These are phyloP conservation scores for Claviceps purpurea DNA, from an alignment of 2,329 filamentous ascomycete genomes.

Conservation along the genomic window DNA sequence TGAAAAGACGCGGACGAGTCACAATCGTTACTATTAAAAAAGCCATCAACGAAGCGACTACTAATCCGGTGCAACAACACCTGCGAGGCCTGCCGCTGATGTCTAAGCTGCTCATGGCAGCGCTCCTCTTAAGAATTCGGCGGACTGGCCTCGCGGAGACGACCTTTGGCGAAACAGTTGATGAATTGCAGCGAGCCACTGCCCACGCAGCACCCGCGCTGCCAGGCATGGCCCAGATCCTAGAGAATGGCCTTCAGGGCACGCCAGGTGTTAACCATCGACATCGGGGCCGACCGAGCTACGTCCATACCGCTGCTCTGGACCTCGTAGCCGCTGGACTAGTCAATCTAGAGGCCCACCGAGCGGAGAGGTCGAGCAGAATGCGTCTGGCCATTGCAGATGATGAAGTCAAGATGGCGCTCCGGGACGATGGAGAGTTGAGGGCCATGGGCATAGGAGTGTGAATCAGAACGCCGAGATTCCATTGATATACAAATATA, in stretches of 20 bases:
- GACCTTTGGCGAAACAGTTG: constrained; percentile 75
- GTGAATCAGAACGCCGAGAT: constrained; percentile 8
- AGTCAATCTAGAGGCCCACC: constrained; percentile 66
- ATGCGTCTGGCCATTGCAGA: constrained; percentile 76
- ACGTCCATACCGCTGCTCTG: constrained; percentile 57
- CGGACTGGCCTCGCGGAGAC: constrained; percentile 79
- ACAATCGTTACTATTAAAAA: constrained; percentile 89
- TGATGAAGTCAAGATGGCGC: constrained; percentile 78
- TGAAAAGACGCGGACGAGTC: constrained; percentile 40
- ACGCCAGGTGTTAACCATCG: constrained; percentile 16
- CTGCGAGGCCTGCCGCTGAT: constrained; percentile 69
- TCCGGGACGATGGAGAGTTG: constrained; percentile 78
- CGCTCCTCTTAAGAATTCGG: constrained; percentile 64
- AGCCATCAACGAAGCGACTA: constrained; percentile 90
- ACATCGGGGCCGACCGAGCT: constrained; percentile 19
- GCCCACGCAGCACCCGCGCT: constrained; percentile 21
- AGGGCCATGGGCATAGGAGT: constrained; percentile 57
- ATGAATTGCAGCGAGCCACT: constrained; percentile 45
- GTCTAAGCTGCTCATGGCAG: constrained; percentile 74
- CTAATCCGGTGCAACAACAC: constrained; percentile 81
- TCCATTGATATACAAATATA: constrained; percentile 14
- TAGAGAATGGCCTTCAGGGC: constrained; percentile 17
- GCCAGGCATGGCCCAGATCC: constrained; percentile 23
- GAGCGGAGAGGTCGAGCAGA: constrained; percentile 76
- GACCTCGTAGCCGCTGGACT: constrained; percentile 81